Conservation (phyloP, 116 monocot genomes). For the Iris pallida region DNA sequence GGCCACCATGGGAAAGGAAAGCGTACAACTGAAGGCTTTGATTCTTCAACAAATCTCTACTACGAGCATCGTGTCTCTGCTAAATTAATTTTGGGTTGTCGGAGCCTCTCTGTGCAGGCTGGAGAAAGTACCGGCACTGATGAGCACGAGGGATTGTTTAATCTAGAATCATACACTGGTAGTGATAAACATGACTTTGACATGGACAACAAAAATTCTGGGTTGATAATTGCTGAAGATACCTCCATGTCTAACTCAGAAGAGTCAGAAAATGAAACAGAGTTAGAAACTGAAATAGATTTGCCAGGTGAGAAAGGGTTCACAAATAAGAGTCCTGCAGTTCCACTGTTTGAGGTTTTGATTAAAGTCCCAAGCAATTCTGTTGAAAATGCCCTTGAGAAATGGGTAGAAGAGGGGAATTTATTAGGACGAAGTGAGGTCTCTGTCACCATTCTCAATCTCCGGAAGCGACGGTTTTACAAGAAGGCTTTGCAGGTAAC, state of each 20-base stretch:
- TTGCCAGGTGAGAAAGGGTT: constrained; percentile 6
- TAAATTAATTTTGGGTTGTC: constrained; percentile 10
- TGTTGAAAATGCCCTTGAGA: constrained; percentile 39
- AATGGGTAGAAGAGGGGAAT: constrained; percentile 68
- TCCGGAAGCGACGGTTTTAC: constrained; percentile 45
- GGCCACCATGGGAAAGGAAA: no score
- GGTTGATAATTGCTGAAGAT: constrained; percentile 19
- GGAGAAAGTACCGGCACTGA: constrained; percentile 28
- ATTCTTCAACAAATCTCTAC: no score
- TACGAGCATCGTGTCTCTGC: neutral
- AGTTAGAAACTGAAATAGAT: constrained; percentile 17
- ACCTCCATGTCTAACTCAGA: constrained; percentile 20
- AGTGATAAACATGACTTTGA: constrained; percentile 7
- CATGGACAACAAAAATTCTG: constrained; percentile 12
- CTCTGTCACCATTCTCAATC: constrained; percentile 18
- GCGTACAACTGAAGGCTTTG: no score
- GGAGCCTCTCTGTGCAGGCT: constrained; percentile 50
- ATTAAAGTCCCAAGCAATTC: constrained; percentile 30
- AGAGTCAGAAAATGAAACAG: constrained; percentile 19
- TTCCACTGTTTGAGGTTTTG: constrained; percentile 45
- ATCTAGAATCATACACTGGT: constrained; percentile 39
- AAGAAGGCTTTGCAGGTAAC: constrained; percentile 69
- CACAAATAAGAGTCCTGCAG: neutral
- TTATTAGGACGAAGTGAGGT: constrained; percentile 41
- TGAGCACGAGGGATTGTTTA: constrained; percentile 66